A percentile compares a stretch with the other conserved stretches of the same genome.
phyloP scores from a whole-genome alignment of 2,329 filamentous ascomycete species.

The Ascochyta lentis region DNA sequence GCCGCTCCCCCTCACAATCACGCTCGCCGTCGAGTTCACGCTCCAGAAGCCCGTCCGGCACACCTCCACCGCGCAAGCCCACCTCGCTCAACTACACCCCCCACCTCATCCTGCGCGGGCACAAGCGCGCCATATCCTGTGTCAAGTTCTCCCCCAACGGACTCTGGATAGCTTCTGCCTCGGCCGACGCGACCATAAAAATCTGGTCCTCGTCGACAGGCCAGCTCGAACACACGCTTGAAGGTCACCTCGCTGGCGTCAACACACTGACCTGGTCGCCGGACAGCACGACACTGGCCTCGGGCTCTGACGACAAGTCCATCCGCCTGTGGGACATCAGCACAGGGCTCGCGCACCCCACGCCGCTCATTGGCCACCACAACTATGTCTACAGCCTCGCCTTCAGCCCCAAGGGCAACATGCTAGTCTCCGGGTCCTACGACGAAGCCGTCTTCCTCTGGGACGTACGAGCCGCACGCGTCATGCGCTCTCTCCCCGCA shows the following conservation, averaged over 20 bases:
- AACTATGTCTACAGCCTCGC: conserved; percentile 95
- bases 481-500: conserved; percentile 90
- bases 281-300: conserved; percentile 84
- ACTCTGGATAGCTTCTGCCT: conserved; percentile 85
- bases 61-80: conserved; percentile 57
- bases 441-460: conserved; percentile 97
- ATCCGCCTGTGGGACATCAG: conserved; percentile 87
- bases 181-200: conserved; percentile 85
- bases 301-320: conserved; percentile 93
- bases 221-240: conserved; percentile 82
- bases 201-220: conserved; percentile 86
- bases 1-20: conserved; percentile 29
- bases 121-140: conserved; percentile 79
- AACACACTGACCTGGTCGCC: conserved; percentile 95
- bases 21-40: conserved; percentile 27
- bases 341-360: conserved; percentile 65
- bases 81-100: conserved; percentile 71
- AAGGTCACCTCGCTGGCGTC: conserved; percentile 91
- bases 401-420: conserved; percentile 98
- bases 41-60: conserved; percentile 30
- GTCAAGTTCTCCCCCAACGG: conserved; percentile 93
- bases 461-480: conserved; percentile 86
- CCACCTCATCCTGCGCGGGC: conserved; percentile 75
- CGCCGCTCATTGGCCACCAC: conserved; percentile 81
- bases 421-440: conserved; percentile 92